phyloP scores from a whole-genome alignment of 371 early-diverging fungal species.

The Lichtheimia corymbifera region DNA sequence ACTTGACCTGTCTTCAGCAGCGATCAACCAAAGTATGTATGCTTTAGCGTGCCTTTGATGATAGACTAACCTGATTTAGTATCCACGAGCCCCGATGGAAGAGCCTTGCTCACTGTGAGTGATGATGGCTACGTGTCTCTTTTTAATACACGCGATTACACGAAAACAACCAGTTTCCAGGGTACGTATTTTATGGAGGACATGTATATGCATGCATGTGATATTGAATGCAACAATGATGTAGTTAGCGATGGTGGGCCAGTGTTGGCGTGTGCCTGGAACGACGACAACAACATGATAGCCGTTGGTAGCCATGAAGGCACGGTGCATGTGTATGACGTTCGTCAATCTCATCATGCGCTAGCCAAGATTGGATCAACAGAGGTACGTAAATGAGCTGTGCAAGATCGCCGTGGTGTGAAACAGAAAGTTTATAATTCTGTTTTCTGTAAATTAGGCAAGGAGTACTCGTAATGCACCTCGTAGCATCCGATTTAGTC shows the following conservation, averaged over 20 bases:
- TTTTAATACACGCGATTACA: slow-evolving; percentile 36
- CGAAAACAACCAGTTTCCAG: slow-evolving; percentile 8
- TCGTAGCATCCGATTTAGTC: slow-evolving; percentile 25
- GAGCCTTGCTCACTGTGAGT: slow-evolving; percentile 79
- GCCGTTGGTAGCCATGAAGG: slow-evolving; percentile 83
- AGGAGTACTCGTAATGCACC: slow-evolving; percentile 23
- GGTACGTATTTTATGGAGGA: neutral
- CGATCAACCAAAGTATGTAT: slow-evolving; percentile 72
- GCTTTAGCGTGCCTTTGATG: neutral
- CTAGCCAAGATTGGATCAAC: slow-evolving; percentile 35
- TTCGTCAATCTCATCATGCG: slow-evolving; percentile 38
- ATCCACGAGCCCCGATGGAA: slow-evolving; percentile 79
- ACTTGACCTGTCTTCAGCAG: slow-evolving; percentile 66
- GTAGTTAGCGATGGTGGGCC: slow-evolving; percentile 2
- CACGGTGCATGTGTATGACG: slow-evolving; percentile 73
- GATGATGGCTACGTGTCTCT: slow-evolving; percentile 81
- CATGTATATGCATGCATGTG: neutral
- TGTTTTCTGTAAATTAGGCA: slow-evolving; percentile 7
- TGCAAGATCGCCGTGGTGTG: neutral
- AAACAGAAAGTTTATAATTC: neutral
- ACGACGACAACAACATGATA: slow-evolving; percentile 64
- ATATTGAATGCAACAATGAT: neutral
- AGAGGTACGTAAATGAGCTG: slow-evolving; percentile 5
- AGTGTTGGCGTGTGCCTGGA: slow-evolving; percentile 66
- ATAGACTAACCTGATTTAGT: slow-evolving; percentile 37